Conservation (phyloP, 306 rosid species). For the Vigna nakashimae region DNA sequence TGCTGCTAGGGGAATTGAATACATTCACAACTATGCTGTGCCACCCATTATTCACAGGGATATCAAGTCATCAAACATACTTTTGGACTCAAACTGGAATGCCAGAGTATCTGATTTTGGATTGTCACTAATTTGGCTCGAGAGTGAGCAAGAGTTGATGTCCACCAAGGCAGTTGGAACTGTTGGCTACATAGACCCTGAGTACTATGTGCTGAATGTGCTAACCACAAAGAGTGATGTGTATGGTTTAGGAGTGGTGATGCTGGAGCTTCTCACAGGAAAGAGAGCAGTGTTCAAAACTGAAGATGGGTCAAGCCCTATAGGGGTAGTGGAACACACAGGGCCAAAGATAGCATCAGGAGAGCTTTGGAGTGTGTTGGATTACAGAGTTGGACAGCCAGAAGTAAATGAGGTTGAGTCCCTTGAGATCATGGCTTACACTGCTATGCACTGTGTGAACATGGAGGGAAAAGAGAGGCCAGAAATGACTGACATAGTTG, state of each 20-base stretch:
- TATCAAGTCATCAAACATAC: slow-evolving; percentile 59
- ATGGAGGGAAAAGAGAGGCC: slow-evolving; percentile 58
- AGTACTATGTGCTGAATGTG: slow-evolving; percentile 56
- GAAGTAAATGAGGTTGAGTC: slow-evolving; percentile 54
- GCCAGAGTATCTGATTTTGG: slow-evolving; percentile 64
- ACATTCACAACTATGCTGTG: slow-evolving; percentile 59
- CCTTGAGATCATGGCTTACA: slow-evolving; percentile 56
- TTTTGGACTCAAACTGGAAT: slow-evolving; percentile 56
- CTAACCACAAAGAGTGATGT: slow-evolving; percentile 61
- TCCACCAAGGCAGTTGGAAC: slow-evolving; percentile 52
- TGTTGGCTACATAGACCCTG: slow-evolving; percentile 62
- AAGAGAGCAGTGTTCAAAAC: slow-evolving; percentile 52
- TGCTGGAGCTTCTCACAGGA: slow-evolving; percentile 62
- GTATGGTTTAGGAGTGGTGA: slow-evolving; percentile 59
- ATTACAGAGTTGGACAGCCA: slow-evolving; percentile 52
- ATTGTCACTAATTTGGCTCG: slow-evolving; percentile 43
- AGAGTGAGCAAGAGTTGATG: slow-evolving; percentile 37
- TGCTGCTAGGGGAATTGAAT: slow-evolving; percentile 63
- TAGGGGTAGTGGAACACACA: slow-evolving; percentile 52
- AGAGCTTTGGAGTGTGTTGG: slow-evolving; percentile 53
- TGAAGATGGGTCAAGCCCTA: slow-evolving; percentile 40
- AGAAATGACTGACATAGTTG: slow-evolving; percentile 52
- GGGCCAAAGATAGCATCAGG: slow-evolving; percentile 50
- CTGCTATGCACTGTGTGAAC: slow-evolving; percentile 59
- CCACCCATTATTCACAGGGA: slow-evolving; percentile 59